phyloP scores from a whole-genome alignment of 176 grass and related monocot species.

The Aegilops umbellulata region DNA sequence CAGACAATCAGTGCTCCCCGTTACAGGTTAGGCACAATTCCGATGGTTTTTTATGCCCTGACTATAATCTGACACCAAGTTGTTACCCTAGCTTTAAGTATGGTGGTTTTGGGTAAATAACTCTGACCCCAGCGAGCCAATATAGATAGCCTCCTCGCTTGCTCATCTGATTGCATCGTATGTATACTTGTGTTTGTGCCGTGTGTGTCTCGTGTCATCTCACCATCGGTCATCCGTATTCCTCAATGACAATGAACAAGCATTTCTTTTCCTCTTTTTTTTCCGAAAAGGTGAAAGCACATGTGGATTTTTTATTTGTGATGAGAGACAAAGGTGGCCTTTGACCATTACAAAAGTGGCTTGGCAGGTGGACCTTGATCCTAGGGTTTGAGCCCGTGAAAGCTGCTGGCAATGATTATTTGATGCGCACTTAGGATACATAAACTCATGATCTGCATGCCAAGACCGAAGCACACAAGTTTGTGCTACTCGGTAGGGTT shows the following conservation, averaged over 20 bases:
- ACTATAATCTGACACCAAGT: no score
- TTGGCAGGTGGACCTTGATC: not conserved
- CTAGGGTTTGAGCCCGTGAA: conserved; percentile 31
- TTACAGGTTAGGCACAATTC: no score
- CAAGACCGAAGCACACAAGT: conserved; percentile 7
- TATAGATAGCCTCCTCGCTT: not conserved
- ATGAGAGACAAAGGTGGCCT: no score
- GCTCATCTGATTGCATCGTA: not conserved
- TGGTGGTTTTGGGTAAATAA: no score
- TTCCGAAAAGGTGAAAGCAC: no score
- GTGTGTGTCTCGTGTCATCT: not conserved
- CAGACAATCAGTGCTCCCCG: no score
- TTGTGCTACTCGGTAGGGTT: not conserved
- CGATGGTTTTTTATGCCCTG: no score
- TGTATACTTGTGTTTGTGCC: not conserved
- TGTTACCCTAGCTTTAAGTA: no score
- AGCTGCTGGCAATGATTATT: conserved; percentile 22
- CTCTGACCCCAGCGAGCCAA: not conserved
- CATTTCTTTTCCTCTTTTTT: no score
- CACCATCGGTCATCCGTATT: not conserved
- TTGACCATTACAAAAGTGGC: not conserved
- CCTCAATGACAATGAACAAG: no score
- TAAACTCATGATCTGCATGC: conserved; percentile 25
- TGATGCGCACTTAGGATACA: not conserved
- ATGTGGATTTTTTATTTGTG: no score